These are phyloP conservation scores for Draba incana DNA, from an alignment of 345 rosid genomes.

Conservation along the genomic window DNA sequence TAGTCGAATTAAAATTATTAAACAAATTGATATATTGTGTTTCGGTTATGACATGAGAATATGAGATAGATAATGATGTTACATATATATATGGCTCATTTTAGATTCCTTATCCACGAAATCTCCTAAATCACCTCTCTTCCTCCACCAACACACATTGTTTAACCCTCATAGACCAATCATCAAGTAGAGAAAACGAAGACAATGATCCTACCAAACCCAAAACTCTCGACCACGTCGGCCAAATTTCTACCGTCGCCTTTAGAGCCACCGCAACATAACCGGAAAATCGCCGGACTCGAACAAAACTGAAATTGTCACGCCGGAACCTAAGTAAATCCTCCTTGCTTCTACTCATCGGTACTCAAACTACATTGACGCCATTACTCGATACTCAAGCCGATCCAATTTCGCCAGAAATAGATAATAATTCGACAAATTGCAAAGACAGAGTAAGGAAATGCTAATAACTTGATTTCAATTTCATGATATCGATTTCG, in stretches of 20 bases:
- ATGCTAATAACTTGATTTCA: neutral
- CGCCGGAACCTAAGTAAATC: slow-evolving; percentile 65
- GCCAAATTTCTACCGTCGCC: slow-evolving; percentile 36
- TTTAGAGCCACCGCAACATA: slow-evolving; percentile 39
- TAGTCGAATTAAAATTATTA: no score
- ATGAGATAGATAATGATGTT: slow-evolving; percentile 11
- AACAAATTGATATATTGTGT: no score
- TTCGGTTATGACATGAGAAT: neutral
- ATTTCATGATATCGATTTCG: neutral
- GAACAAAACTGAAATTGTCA: slow-evolving; percentile 49
- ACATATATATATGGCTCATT: slow-evolving; percentile 27
- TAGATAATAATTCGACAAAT: slow-evolving; percentile 13
- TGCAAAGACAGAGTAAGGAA: slow-evolving; percentile 47
- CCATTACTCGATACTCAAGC: slow-evolving; percentile 50
- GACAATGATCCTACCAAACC: slow-evolving; percentile 49
- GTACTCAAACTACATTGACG: slow-evolving; percentile 48
- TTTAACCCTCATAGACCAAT: slow-evolving; percentile 9
- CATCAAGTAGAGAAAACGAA: slow-evolving; percentile 1
- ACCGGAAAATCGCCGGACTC: slow-evolving; percentile 20
- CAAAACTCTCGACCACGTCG: slow-evolving; percentile 43
- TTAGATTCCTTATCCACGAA: slow-evolving; percentile 43
- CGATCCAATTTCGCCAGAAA: slow-evolving; percentile 40
- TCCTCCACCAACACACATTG: slow-evolving; percentile 3
- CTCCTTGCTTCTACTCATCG: slow-evolving; percentile 64
- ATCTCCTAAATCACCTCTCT: slow-evolving; percentile 17